Conservation (phyloP, 1,284 basidiomycete genomes). For the Puccinia novopanici region DNA sequence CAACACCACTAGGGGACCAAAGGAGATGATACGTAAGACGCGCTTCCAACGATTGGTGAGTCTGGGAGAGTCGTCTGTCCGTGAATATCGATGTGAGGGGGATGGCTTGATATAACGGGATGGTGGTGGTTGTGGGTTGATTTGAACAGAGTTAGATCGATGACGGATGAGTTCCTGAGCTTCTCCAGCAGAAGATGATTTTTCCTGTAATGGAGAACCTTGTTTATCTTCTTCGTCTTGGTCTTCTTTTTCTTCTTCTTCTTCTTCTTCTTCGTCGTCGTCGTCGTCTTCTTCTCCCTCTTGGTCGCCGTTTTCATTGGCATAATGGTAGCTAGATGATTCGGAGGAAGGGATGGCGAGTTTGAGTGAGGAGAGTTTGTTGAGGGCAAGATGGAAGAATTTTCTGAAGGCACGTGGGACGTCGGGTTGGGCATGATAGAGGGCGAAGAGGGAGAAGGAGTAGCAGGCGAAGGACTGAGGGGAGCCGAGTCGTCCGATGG, state of each 20-base stretch:
- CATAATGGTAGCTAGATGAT: background rate
- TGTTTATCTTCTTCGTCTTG: too few species aligned
- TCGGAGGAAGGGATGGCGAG: too few species aligned
- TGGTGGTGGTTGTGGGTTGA: background rate
- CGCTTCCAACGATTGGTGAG: too few species aligned
- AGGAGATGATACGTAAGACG: too few species aligned
- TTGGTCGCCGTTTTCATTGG: background rate
- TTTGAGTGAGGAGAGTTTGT: background rate
- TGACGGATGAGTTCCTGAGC: background rate
- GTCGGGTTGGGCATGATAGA: conserved; percentile 17
- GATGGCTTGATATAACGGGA: too few species aligned
- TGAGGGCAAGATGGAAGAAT: background rate
- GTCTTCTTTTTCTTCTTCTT: background rate
- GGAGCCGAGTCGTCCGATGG: background rate
- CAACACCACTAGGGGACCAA: too few species aligned
- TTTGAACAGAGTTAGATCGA: background rate
- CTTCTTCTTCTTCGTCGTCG: background rate
- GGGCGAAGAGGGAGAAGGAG: background rate
- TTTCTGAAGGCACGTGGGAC: background rate
- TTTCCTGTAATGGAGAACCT: too few species aligned
- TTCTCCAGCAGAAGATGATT: too few species aligned
- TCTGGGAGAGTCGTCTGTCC: too few species aligned
- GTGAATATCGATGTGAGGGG: too few species aligned
- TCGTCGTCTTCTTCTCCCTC: too few species aligned
- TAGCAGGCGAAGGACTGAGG: conserved; percentile 10